phyloP scores from a whole-genome alignment of 83 land plant genomes.

The Thuja plicata region DNA sequence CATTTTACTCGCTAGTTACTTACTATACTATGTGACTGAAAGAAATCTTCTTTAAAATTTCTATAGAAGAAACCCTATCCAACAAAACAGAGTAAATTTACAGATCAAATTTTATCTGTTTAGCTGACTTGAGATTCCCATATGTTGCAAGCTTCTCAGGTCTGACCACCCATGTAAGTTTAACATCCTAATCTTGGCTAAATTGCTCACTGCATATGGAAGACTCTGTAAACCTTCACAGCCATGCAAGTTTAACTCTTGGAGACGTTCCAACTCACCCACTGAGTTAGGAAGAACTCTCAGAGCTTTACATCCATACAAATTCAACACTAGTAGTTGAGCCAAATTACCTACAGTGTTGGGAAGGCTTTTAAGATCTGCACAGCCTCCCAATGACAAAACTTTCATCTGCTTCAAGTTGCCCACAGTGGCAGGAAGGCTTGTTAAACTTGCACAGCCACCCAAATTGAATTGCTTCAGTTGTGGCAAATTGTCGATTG shows the following conservation, averaged over 20 bases:
- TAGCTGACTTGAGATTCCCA: too few species aligned
- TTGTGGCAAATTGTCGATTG: neutral
- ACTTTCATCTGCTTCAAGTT: neutral
- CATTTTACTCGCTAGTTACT: too few species aligned
- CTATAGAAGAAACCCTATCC: too few species aligned
- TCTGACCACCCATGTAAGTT: neutral
- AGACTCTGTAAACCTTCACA: neutral
- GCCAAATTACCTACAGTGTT: neutral
- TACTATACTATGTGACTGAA: too few species aligned
- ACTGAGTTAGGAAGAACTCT: neutral
- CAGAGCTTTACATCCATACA: neutral
- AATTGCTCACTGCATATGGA: neutral
- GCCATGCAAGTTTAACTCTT: neutral
- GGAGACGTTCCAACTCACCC: neutral
- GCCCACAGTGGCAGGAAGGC: neutral
- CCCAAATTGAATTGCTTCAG: neutral
- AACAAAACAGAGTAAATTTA: too few species aligned
- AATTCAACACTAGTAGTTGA: neutral
- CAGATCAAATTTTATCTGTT: too few species aligned
- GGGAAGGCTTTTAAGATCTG: neutral
- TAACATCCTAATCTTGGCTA: neutral
- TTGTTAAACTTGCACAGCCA: neutral
- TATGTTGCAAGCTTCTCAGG: too few species aligned
- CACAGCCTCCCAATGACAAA: neutral
- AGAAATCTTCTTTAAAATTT: too few species aligned